Evolutionary conservation across 2,329 filamentous ascomycete genomes (phyloP), one percentile per base, ranked within the genome.

Genomic region (Trichoderma koningiopsis): DNA sequence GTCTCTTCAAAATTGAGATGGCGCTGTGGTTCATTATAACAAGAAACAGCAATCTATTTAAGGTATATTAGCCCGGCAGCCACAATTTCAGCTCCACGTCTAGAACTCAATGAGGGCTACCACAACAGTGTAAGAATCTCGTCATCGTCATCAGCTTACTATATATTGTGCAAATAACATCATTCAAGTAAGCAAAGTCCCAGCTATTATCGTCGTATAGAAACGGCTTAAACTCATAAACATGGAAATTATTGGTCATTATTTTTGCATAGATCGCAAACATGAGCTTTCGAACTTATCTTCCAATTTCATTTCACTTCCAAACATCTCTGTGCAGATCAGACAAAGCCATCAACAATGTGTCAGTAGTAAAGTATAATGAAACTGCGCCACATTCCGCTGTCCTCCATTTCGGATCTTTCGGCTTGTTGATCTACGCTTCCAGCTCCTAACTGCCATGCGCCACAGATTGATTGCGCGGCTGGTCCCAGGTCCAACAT

Each of bases 91-190:
- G 63, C 63, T 58, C 55, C 37, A 8, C 5, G 2, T 4, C 40
- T 37, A 31, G 29, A 67, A n/a, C 33, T 59, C 31, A 22, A 3
- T 14, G 14, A 52, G 10, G 11, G 29, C 29, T 31, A 33, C 33
- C 52, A 13, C 27, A 5, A 47, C 14, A 14, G 55, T 59, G 63
- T 67, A 58, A 67, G 55, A 29, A 58, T 59, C 29, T 59, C 63
- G 63, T 67, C 63, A 67, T 52, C 24, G 29, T 10, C 3, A 27
- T 31, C 29, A 31, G 61, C 61, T 64, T 64, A 59, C 63, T 13
- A 10, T 24, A 1, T 49, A 13, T 24, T 19, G 19, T 24, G 3
- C 6, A 35, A n/a, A 8, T 1, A 10, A 35, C 8, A 24, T 3
- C 35, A 29, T 6, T 2, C 10, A 7, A 4, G 6, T 3, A 3